A percentile compares a stretch with the other conserved stretches of the same genome.
Conservation (phyloP, 148 eudicot genomes). For the Gaultheria prostrata region DNA sequence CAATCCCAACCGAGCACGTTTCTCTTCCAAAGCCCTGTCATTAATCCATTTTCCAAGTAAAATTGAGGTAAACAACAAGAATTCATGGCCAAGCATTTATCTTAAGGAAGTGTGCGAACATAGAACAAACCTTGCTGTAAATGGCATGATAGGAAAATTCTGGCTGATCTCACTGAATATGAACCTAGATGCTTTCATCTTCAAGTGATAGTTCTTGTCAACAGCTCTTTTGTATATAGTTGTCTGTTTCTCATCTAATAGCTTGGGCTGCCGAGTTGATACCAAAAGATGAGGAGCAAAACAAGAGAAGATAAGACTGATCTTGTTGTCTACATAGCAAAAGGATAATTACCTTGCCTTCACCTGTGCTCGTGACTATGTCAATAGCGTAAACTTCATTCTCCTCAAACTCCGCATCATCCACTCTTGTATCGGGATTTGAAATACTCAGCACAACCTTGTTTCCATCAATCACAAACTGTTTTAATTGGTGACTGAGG, state of each 20-base stretch:
- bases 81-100: background rate
- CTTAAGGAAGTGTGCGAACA: background rate
- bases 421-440: slow-evolving; percentile 54
- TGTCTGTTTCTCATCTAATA: slow-evolving; percentile 90
- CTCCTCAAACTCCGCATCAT: slow-evolving; percentile 69
- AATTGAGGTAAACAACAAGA: background rate
- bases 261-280: slow-evolving; percentile 56
- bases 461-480: slow-evolving; percentile 70
- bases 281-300: slow-evolving; percentile 3
- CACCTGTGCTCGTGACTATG: slow-evolving; percentile 61
- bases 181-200: slow-evolving; percentile 86
- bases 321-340: background rate
- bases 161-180: slow-evolving; percentile 84
- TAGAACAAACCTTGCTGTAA: slow-evolving; percentile 63
- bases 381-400: slow-evolving; percentile 61
- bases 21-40: slow-evolving; percentile 83
- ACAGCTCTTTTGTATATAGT: slow-evolving; percentile 88
- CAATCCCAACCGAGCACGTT: slow-evolving; percentile 81
- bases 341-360: slow-evolving; percentile 45
- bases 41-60: background rate
- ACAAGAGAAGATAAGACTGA: background rate
- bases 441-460: slow-evolving; percentile 51
- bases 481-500: slow-evolving; percentile 66
- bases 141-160: slow-evolving; percentile 91
- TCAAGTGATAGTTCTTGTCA: slow-evolving; percentile 76